A percentile compares a stretch with the other conserved stretches of the same genome.
Evolutionary conservation across 768 basidiomycete species (phyloP).

Genomic region (Leucocoprinus leucothites): DNA sequence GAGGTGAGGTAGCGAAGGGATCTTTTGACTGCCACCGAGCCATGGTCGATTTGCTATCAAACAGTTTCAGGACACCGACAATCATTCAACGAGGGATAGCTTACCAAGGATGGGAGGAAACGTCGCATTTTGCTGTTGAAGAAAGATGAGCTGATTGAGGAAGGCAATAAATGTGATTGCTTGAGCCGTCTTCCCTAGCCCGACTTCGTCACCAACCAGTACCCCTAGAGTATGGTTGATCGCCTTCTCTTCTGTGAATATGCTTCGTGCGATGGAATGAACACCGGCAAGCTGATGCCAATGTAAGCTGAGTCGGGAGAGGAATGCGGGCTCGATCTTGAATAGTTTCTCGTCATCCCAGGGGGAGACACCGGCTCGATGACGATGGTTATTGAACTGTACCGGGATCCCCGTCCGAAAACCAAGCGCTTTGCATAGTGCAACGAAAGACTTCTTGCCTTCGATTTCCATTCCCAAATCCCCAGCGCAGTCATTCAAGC

Average conservation of each 20-base stretch:
- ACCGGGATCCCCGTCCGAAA: no score
- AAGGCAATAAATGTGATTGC: constrained; percentile 18
- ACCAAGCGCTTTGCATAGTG: no score
- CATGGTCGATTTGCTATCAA: constrained; percentile 11
- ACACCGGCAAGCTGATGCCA: constrained; percentile 15
- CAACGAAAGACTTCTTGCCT: no score
- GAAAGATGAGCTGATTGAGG: constrained; percentile 12
- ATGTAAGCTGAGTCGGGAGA: not conserved
- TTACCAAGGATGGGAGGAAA: constrained; percentile 22
- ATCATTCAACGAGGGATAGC: constrained; percentile 12
- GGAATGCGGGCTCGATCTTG: not conserved
- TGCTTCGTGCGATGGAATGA: constrained; percentile 14
- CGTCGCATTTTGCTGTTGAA: not conserved
- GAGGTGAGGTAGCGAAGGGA: constrained; percentile 19
- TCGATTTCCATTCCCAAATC: no score
- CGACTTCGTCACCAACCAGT: constrained; percentile 24
- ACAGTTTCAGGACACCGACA: no score
- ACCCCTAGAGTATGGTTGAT: constrained; percentile 10
- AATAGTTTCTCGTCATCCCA: not conserved
- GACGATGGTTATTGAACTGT: no score
- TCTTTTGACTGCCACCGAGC: constrained; percentile 3
- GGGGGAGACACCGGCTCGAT: not conserved
- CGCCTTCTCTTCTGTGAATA: not conserved
- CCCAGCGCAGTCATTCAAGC: no score
- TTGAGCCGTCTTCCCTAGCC: constrained; percentile 29